phyloP scores from a whole-genome alignment of 164 flowering plant species.

The Nymphaea thermarum region DNA sequence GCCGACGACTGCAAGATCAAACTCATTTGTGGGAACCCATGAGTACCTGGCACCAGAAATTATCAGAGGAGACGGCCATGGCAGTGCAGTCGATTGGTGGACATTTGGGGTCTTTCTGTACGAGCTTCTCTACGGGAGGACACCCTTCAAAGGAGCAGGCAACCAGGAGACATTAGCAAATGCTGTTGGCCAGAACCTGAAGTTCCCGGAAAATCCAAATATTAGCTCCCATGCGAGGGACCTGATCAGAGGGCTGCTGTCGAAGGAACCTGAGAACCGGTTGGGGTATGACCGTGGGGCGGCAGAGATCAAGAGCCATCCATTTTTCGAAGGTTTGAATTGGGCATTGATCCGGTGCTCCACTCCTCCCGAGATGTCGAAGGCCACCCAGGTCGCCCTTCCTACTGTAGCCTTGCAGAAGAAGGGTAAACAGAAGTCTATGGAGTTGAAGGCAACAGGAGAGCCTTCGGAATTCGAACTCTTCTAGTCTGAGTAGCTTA shows the following conservation, averaged over 20 bases:
- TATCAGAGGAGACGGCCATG: constrained; percentile 78
- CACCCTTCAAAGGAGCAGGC: constrained; percentile 70
- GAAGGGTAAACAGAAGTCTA: constrained; percentile 17
- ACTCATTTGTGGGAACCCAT: constrained; percentile 89
- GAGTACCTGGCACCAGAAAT: constrained; percentile 93
- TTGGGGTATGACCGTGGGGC: constrained; percentile 75
- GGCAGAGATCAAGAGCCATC: constrained; percentile 72
- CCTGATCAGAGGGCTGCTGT: constrained; percentile 46
- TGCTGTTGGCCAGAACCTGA: constrained; percentile 53
- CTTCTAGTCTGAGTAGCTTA: constrained; percentile 21
- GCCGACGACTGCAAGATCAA: constrained; percentile 80
- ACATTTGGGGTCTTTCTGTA: constrained; percentile 69
- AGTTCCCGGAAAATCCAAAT: constrained; percentile 43
- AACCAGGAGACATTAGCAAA: constrained; percentile 68
- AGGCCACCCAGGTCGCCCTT: constrained; percentile 8
- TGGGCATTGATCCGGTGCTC: constrained; percentile 80
- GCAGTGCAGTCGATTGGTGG: constrained; percentile 97
- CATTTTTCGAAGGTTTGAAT: constrained; percentile 72
- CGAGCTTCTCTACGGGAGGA: constrained; percentile 66
- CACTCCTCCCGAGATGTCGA: constrained; percentile 63
- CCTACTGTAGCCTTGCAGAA: constrained; percentile 7
- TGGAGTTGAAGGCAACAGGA: constrained; percentile 9
- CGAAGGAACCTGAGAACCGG: constrained; percentile 66
- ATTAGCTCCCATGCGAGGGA: constrained; percentile 63
- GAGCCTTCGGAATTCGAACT: constrained; percentile 44